These are phyloP conservation scores for Solanum bulbocastanum DNA, from an alignment of 257 asterid genomes.

Conservation along the genomic window DNA sequence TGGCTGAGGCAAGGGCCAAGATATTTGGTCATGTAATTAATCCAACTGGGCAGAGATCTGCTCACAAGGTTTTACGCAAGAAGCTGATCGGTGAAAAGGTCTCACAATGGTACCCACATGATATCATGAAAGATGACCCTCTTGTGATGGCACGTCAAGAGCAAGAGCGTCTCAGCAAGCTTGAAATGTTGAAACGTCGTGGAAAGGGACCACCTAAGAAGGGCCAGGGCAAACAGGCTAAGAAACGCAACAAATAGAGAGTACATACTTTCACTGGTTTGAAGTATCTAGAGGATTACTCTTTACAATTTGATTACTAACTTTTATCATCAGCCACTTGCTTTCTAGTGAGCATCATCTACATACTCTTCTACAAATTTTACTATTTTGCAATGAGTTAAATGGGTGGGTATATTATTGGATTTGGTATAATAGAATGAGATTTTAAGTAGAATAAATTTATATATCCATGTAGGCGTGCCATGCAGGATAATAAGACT, in stretches of 20 bases:
- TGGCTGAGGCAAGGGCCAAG: slow-evolving; percentile 73
- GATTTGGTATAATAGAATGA: neutral
- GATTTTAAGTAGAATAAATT: neutral
- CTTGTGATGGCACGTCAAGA: slow-evolving; percentile 54
- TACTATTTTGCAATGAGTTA: neutral
- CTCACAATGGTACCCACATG: slow-evolving; percentile 76
- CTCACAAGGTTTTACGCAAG: slow-evolving; percentile 75
- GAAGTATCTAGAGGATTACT: neutral
- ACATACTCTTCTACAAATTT: neutral
- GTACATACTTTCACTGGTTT: neutral
- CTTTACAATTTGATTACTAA: neutral
- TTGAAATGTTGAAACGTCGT: slow-evolving; percentile 83
- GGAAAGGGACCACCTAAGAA: slow-evolving; percentile 92
- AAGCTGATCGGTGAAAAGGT: slow-evolving; percentile 89
- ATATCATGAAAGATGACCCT: slow-evolving; percentile 62
- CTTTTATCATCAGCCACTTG: neutral
- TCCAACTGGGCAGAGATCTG: slow-evolving; percentile 63
- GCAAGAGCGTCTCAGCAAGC: slow-evolving; percentile 63
- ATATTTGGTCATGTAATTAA: slow-evolving; percentile 83
- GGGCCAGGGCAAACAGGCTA: slow-evolving; percentile 85
- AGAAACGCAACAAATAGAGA: slow-evolving; percentile 41
- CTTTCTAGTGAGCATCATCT: neutral
- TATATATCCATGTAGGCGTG: neutral
- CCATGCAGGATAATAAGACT: no score
- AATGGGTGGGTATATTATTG: neutral